A percentile compares a stretch with the other conserved stretches of the same genome.
phyloP scores from a whole-genome alignment of 2,329 filamentous ascomycete genomes.

The Sclerotinia minor region DNA sequence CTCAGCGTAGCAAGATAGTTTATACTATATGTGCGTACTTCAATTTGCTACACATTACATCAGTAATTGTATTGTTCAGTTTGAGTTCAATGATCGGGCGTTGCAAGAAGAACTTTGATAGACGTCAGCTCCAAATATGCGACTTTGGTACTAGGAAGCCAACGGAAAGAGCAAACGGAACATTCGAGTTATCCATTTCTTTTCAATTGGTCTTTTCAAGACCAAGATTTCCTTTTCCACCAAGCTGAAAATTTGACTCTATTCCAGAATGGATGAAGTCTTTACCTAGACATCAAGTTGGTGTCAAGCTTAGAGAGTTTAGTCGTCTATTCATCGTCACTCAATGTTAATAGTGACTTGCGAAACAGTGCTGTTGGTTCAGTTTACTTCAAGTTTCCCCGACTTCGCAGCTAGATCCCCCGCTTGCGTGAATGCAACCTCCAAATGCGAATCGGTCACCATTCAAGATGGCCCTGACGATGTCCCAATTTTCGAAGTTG shows the following conservation, averaged over 20 bases:
- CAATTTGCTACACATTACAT: neutral
- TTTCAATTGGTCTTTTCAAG: too few species aligned
- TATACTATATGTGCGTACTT: too few species aligned
- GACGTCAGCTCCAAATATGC: too few species aligned
- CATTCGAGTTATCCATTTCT: too few species aligned
- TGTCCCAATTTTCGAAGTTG: neutral
- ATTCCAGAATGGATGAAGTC: neutral
- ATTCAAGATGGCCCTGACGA: neutral
- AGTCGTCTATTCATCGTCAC: neutral
- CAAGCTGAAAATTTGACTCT: neutral
- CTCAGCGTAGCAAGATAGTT: neutral
- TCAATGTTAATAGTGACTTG: neutral
- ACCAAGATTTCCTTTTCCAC: neutral
- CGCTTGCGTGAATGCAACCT: neutral
- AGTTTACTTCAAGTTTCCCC: neutral
- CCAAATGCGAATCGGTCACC: neutral
- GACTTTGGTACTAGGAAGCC: too few species aligned
- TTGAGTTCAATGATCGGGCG: neutral
- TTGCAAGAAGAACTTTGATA: too few species aligned
- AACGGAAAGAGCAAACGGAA: too few species aligned
- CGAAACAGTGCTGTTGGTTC: neutral
- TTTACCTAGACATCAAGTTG: neutral
- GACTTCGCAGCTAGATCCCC: neutral
- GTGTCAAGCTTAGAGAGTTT: neutral
- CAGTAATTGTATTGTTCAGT: too few species aligned